Evolutionary conservation across 2,329 filamentous ascomycete genomes (phyloP).

Genomic region (Metarhizium anisopliae): DNA sequence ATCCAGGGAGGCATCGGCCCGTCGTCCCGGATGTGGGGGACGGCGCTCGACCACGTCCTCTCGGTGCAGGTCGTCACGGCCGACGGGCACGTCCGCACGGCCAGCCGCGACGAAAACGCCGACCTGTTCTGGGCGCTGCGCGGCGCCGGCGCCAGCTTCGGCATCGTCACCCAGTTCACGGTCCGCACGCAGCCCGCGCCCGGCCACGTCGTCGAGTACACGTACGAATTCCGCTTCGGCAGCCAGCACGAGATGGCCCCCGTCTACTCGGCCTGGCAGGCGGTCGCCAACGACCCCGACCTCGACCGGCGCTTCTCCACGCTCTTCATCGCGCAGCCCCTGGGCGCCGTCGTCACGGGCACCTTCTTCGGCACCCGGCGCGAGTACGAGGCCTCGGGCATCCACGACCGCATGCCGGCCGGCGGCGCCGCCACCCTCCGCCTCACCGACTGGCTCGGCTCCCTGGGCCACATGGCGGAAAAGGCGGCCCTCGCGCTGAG

Average conservation of each 20-base stretch:
- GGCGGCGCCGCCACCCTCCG: conserved; percentile 32
- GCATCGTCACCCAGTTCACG: conserved; percentile 48
- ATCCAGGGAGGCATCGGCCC: conserved; percentile 46
- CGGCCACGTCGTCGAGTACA: conserved; percentile 47
- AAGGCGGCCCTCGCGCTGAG: conserved; percentile 36
- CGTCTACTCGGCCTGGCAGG: conserved; percentile 50
- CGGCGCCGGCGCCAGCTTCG: conserved; percentile 48
- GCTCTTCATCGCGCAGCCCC: conserved; percentile 44
- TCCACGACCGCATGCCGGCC: conserved; percentile 36
- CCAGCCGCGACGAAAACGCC: conserved; percentile 35
- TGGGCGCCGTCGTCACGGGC: conserved; percentile 47
- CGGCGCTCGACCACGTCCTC: conserved; percentile 44
- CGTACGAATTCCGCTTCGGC: conserved; percentile 43
- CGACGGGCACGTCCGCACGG: conserved; percentile 40
- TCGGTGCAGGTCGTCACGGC: conserved; percentile 48
- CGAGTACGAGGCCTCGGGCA: conserved; percentile 45
- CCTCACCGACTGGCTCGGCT: conserved; percentile 54
- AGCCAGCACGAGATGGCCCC: conserved; percentile 36
- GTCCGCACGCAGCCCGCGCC: conserved; percentile 48
- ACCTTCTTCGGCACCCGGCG: conserved; percentile 51
- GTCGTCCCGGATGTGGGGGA: conserved; percentile 51
- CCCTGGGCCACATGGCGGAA: conserved; percentile 44
- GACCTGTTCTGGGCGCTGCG: conserved; percentile 50
- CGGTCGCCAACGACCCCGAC: conserved; percentile 40
- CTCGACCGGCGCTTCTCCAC: conserved; percentile 51